Evolutionary conservation across 148 eudicot species (phyloP), one percentile per base, ranked within the genome.

Genomic region (Silene conica): DNA sequence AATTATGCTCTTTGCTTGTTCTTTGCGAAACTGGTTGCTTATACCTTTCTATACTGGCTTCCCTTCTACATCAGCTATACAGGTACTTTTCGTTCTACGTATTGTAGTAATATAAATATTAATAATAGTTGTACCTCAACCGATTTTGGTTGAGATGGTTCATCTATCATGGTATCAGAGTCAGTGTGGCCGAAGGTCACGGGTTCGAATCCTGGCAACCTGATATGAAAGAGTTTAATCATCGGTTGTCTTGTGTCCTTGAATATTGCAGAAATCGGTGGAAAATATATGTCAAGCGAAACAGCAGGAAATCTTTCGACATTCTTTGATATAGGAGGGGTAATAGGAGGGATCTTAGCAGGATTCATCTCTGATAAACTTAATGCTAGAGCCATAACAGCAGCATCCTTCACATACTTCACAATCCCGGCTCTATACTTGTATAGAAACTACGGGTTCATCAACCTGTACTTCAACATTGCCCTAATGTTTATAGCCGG

Each of bases 21-120:
- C 82, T 92, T 92, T n/a, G 90, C 97, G 20, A 92, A 92, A 70
- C 75, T 92, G 85, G 97, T 92, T 73, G 97, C 97, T 4, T 92
- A 95, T 92, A 38, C 43, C 43, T 38, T 38, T 38, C 43, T 38
- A 38, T 38, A 38, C 43, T 38, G 43, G 43, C 43, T 92, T 67
- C 97, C 97, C 15, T 92, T 89, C 82, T 92, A 92, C 87, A 85
- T 92, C 79, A 92, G 84, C 72, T 87, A 89, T 78, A 92, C 97
- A 82, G 95, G 97, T 89, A 86, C 25, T 71, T 64, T 0, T 23
- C 5, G 41, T 34, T 34, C 41, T 34, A 34, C 41, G 41, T 3
- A 34, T 34, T 34, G 41, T 3, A 34, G n/a, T n/a, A n/a, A n/a
- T n/a, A n/a, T n/a, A n/a, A n/a, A n/a, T n/a, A n/a, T n/a, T n/a